These are phyloP conservation scores for Yamadazyma trypodendri DNA, from an alignment of 1,139 yeast species.

Conservation along the genomic window DNA sequence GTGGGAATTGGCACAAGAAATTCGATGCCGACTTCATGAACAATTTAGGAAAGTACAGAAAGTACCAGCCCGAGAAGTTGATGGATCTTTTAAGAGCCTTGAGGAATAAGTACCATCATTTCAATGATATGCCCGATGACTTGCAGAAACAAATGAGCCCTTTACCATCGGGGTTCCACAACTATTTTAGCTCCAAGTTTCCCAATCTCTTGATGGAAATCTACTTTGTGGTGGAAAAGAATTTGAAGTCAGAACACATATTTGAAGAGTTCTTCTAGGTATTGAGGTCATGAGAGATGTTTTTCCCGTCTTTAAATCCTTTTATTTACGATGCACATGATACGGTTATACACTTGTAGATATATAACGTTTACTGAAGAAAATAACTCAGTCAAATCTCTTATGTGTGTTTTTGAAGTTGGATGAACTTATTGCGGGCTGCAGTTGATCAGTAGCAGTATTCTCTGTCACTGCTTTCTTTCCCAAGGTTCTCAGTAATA, in stretches of 20 bases:
- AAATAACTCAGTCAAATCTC: conserved; percentile 33
- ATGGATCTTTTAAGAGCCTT: conserved; percentile 87
- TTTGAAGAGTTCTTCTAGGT: conserved; percentile 49
- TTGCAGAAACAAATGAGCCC: conserved; percentile 68
- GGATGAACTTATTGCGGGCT: conserved; percentile 59
- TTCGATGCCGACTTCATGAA: conserved; percentile 73
- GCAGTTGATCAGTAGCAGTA: conserved; percentile 21
- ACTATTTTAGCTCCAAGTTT: conserved; percentile 69
- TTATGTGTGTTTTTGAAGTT: conserved; percentile 63
- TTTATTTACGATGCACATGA: conserved; percentile 14
- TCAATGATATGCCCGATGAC: conserved; percentile 75
- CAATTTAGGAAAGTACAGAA: conserved; percentile 86
- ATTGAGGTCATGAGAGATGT: too few species aligned
- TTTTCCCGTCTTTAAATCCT: too few species aligned
- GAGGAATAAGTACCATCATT: conserved; percentile 91
- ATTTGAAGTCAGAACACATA: conserved; percentile 60
- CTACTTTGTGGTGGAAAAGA: conserved; percentile 60
- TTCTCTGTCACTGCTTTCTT: conserved; percentile 29
- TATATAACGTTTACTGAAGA: conserved; percentile 1
- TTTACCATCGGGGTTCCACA: conserved; percentile 79
- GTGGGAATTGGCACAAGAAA: conserved; percentile 74
- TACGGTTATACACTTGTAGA: conserved; percentile 4
- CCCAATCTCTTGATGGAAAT: conserved; percentile 78
- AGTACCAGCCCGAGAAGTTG: conserved; percentile 73
- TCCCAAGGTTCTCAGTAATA: conserved; percentile 46